phyloP scores from a whole-genome alignment of 306 rosid genomes.

The Vigna radiata region DNA sequence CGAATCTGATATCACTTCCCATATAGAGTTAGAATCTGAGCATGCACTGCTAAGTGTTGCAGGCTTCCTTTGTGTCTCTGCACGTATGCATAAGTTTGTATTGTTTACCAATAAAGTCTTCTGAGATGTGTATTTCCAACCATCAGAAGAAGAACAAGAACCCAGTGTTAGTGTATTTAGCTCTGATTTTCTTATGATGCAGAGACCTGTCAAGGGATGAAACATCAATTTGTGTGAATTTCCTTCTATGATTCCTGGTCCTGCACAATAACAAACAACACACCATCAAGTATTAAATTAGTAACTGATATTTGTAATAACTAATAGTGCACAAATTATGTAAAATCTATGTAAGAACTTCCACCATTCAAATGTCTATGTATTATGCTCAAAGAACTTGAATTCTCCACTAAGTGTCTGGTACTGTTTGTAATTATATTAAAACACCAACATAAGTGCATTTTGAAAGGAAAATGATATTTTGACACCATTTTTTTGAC shows the following conservation, averaged over 20 bases:
- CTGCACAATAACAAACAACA: slow-evolving; percentile 28
- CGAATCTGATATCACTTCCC: slow-evolving; percentile 80
- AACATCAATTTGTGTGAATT: slow-evolving; percentile 56
- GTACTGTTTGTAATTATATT: no score
- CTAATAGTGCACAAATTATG: background rate
- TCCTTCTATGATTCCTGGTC: slow-evolving; percentile 45
- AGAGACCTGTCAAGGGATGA: slow-evolving; percentile 82
- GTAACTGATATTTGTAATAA: background rate
- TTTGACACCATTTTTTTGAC: no score
- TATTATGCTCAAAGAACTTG: background rate
- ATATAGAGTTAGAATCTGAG: slow-evolving; percentile 50
- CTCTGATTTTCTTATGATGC: slow-evolving; percentile 55
- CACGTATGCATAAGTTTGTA: slow-evolving; percentile 74
- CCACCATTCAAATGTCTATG: background rate
- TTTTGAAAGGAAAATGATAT: no score
- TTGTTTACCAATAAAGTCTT: slow-evolving; percentile 51
- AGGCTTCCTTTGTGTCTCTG: slow-evolving; percentile 46
- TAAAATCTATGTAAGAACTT: background rate
- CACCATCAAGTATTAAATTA: background rate
- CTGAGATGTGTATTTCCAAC: slow-evolving; percentile 62
- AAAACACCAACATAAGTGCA: no score
- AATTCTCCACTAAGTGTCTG: no score
- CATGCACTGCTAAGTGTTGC: slow-evolving; percentile 63
- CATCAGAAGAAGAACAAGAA: slow-evolving; percentile 61
- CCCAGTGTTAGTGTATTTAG: slow-evolving; percentile 57